A percentile compares a stretch with the other conserved stretches of the same genome.
Conservation (phyloP, 2,329 filamentous ascomycete genomes). For the Cryphonectria japonica region DNA sequence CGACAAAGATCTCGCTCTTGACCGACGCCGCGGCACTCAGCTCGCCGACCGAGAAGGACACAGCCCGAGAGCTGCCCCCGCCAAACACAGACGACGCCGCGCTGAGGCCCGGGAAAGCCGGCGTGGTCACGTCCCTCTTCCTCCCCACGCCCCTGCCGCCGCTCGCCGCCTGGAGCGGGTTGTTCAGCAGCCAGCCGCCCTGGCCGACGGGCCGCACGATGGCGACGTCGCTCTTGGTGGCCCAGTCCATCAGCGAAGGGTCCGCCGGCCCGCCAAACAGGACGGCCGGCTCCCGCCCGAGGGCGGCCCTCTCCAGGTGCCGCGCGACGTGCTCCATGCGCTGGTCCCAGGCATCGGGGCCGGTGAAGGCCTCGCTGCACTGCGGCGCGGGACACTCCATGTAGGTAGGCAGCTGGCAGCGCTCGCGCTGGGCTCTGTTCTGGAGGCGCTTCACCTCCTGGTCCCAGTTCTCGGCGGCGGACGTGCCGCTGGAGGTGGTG, state of each 20-base stretch:
- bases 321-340: conserved; percentile 86
- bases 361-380: conserved; percentile 65
- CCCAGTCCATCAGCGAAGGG: conserved; percentile 46
- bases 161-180: conserved; percentile 33
- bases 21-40: conserved; percentile 8
- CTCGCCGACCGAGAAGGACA: background rate
- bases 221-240: conserved; percentile 41
- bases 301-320: conserved; percentile 67
- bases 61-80: background rate
- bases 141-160: conserved; percentile 20
- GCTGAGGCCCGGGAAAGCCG: conserved; percentile 5
- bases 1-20: conserved; percentile 26
- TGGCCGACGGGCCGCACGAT: conserved; percentile 39
- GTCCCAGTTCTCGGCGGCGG: conserved; percentile 47
- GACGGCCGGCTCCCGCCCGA: conserved; percentile 39
- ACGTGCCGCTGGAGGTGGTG: background rate
- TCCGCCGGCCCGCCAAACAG: conserved; percentile 47
- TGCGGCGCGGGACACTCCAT: conserved; percentile 65
- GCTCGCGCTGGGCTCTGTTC: conserved; percentile 59
- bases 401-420: conserved; percentile 63
- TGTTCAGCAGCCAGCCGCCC: conserved; percentile 41
- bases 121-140: conserved; percentile 16
- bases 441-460: conserved; percentile 60
- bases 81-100: background rate
- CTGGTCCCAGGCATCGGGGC: conserved; percentile 72